Base-by-base conservation (phyloP, 495 filamentous ascomycete genomes). In the Aspergillus avenaceus region DNA sequence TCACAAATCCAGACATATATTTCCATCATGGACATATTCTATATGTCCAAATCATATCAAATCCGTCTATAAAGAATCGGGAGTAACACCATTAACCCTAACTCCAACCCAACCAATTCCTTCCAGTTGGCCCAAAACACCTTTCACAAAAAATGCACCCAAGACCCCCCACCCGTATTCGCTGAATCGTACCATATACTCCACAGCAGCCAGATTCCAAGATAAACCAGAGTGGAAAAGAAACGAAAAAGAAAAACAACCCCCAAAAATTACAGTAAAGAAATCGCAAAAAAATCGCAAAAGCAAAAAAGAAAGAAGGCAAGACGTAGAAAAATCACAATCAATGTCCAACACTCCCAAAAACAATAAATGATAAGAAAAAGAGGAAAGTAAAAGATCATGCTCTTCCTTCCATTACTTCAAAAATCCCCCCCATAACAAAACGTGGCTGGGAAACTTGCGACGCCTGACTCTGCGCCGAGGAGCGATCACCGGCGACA, bases 401-500 rank as follows among this genome's bases (percentile, higher is more conserved):
- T 21, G 62, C 64, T 22, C 60, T 52, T 4, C 70, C 72, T 37
- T 76, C 72, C 72, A 76, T 72, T n/a, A 74, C 70, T 56, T 76
- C 72, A 49, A 73, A 69, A 23, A 76, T 76, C 8, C 72, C 72
- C 14, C 70, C 70, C 69, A 76, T 73, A 5, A 76, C 72, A 49
- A 69, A 71, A 7, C 64, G 53, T 12, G 67, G 71, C 47, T 65
- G 66, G 41, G 48, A 42, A 14, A 45, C 8, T 32, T n/a, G 9
- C 27, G 45, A 44, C 7, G 29, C 34, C 8, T 50, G 38, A 7
- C 26, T 47, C 18, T 32, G 23, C 3, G 24, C 31, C 1, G 55
- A 51, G 7, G 29, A 46, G 5, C 50, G 42, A 43, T 49, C 47
- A 8, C 38, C 47, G 9, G 34, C 29, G 3, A 50, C n/a, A 6